phyloP scores from a whole-genome alignment of 495 filamentous ascomycete genomes.

The Venustampulla echinocandica region DNA sequence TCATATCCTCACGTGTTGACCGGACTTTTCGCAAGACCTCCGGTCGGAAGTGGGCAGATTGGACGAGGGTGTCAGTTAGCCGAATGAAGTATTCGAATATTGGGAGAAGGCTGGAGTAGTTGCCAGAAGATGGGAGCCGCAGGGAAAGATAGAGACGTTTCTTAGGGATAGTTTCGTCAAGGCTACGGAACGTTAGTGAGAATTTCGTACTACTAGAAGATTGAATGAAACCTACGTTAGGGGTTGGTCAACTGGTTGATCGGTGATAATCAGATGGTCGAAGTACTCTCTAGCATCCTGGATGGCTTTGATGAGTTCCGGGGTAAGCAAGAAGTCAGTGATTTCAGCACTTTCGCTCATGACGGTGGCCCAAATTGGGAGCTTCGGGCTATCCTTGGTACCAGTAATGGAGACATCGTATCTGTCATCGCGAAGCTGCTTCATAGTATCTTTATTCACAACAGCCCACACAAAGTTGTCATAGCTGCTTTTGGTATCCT shows the following conservation, averaged over 20 bases:
- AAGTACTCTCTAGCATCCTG: slow-evolving; percentile 71
- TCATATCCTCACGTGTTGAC: slow-evolving; percentile 69
- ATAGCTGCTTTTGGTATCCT: slow-evolving; percentile 63
- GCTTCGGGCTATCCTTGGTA: slow-evolving; percentile 82
- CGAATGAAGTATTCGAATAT: slow-evolving; percentile 80
- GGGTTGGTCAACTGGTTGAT: slow-evolving; percentile 88
- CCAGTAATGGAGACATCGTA: slow-evolving; percentile 90
- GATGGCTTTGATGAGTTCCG: slow-evolving; percentile 75
- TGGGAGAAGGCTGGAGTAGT: slow-evolving; percentile 59
- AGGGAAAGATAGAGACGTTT: slow-evolving; percentile 79
- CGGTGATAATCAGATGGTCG: slow-evolving; percentile 81
- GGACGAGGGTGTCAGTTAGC: slow-evolving; percentile 69
- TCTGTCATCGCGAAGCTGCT: slow-evolving; percentile 76
- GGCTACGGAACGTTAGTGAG: slow-evolving; percentile 37
- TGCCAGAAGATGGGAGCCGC: slow-evolving; percentile 53
- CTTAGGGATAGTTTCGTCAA: slow-evolving; percentile 74
- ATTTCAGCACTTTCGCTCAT: slow-evolving; percentile 97
- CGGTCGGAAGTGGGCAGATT: slow-evolving; percentile 71
- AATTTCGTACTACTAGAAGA: slow-evolving; percentile 20
- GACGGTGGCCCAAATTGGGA: slow-evolving; percentile 86
- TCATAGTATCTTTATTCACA: slow-evolving; percentile 93
- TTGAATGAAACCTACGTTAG: slow-evolving; percentile 36
- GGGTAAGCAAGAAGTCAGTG: slow-evolving; percentile 76
- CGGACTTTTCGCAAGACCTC: slow-evolving; percentile 83
- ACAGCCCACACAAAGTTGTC: slow-evolving; percentile 93